These are phyloP conservation scores for Penicillium lagena DNA, from an alignment of 495 filamentous ascomycete genomes.

Conservation along the genomic window DNA sequence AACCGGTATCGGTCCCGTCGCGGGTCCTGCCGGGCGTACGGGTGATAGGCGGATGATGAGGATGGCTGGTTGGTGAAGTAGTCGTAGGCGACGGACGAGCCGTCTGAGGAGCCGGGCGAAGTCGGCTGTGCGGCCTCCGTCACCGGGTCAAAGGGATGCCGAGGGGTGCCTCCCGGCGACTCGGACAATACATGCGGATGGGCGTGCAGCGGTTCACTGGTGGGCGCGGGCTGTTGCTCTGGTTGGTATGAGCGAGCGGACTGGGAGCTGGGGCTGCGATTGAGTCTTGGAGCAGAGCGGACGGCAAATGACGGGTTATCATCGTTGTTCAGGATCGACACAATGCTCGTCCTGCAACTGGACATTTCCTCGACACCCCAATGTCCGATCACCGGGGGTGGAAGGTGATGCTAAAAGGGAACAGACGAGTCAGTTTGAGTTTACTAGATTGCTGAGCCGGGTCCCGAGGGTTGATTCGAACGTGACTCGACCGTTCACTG, in stretches of 20 bases:
- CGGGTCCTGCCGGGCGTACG: conserved; percentile 19
- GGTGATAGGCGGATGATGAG: conserved; percentile 15
- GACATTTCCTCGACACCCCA: conserved; percentile 24
- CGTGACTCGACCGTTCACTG: conserved; percentile 9
- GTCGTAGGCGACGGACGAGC: conserved; percentile 23
- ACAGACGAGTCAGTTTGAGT: conserved; percentile 6
- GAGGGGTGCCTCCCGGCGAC: conserved; percentile 18
- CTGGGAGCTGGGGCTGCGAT: conserved; percentile 23
- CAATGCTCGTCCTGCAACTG: conserved; percentile 30
- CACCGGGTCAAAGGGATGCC: conserved; percentile 22
- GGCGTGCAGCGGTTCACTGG: conserved; percentile 11
- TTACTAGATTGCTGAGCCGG: background rate
- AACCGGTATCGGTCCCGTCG: conserved; percentile 11
- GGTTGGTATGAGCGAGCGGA: conserved; percentile 20
- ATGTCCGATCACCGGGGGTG: conserved; percentile 12
- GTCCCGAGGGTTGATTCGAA: conserved; percentile 1
- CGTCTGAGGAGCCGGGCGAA: conserved; percentile 33
- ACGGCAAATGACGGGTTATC: conserved; percentile 43
- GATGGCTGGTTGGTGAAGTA: conserved; percentile 26
- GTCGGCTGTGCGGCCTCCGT: conserved; percentile 23
- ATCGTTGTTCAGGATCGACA: conserved; percentile 46
- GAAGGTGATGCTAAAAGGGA: conserved; percentile 16
- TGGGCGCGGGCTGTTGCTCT: conserved; percentile 20
- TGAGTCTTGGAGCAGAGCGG: conserved; percentile 32
- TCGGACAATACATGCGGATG: conserved; percentile 19